These are phyloP conservation scores for Mycena crocata DNA, from an alignment of 768 basidiomycete species.

Conservation along the genomic window DNA sequence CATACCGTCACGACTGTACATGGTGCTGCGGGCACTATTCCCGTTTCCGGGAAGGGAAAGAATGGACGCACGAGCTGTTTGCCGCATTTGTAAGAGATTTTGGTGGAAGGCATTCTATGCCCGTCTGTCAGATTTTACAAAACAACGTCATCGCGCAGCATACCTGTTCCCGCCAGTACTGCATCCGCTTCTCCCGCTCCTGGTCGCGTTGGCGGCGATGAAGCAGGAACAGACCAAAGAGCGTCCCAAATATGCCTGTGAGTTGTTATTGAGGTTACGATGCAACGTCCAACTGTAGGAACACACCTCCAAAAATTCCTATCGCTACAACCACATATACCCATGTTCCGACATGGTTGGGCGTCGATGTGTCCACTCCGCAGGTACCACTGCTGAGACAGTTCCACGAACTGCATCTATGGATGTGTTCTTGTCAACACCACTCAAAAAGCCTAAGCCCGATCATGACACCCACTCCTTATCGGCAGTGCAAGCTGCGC, in stretches of 20 bases:
- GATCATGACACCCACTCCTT: conserved; percentile 54
- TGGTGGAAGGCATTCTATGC: conserved; percentile 80
- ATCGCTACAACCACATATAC: conserved; percentile 79
- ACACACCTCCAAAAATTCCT: conserved; percentile 78
- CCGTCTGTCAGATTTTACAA: conserved; percentile 14
- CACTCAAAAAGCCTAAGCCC: background rate
- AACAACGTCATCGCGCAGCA: background rate
- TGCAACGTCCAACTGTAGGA: background rate
- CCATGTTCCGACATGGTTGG: conserved; percentile 72
- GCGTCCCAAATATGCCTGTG: conserved; percentile 79
- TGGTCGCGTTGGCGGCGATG: conserved; percentile 78
- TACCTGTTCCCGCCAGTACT: conserved; percentile 93
- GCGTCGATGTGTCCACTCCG: conserved; percentile 66
- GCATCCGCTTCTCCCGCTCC: conserved; percentile 85
- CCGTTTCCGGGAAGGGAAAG: conserved; percentile 63
- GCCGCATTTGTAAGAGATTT: conserved; percentile 83
- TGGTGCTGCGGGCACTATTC: conserved; percentile 59
- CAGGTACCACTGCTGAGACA: conserved; percentile 74
- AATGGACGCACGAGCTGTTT: conserved; percentile 76
- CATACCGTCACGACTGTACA: conserved; percentile 61
- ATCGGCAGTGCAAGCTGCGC: conserved; percentile 66
- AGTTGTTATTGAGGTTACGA: background rate
- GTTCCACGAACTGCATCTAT: conserved; percentile 82
- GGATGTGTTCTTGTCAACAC: background rate
- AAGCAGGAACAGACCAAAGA: conserved; percentile 74